Conservation (phyloP, 257 asterid species). For the Lycium barbarum region DNA sequence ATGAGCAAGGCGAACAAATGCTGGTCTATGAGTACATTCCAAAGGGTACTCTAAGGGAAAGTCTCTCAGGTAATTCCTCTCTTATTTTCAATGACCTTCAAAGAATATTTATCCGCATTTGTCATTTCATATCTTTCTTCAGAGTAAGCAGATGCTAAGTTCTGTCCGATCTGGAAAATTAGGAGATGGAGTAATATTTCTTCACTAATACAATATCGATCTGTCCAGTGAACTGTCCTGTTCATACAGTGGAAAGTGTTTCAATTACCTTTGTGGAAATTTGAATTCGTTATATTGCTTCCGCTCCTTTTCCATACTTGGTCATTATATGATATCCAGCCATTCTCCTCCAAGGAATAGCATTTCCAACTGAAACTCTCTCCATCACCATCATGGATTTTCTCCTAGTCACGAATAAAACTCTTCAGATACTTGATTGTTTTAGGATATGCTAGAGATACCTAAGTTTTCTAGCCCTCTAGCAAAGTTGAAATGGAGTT, state of each 20-base stretch:
- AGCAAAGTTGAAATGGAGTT: background rate
- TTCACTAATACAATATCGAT: background rate
- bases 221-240: background rate
- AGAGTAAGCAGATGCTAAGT: slow-evolving; percentile 22
- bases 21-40: slow-evolving; percentile 81
- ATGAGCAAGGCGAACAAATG: slow-evolving; percentile 95
- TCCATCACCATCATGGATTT: background rate
- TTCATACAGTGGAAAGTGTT: background rate
- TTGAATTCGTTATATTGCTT: slow-evolving; percentile 20
- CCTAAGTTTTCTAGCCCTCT: background rate
- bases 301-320: background rate
- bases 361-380: background rate
- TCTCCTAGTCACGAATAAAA: background rate
- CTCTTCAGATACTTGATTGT: background rate
- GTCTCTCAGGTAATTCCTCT: slow-evolving; percentile 64
- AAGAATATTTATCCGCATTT: background rate
- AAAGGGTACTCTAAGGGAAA: slow-evolving; percentile 78
- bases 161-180: slow-evolving; percentile 6
- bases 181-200: background rate
- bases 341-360: background rate
- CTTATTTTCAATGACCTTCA: background rate
- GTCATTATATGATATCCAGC: background rate
- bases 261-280: background rate
- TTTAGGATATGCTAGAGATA: background rate
- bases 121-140: background rate